Percentiles rank a stretch among this genome's conserved stretches.
phyloP scores from a whole-genome alignment of 1,284 basidiomycete genomes.

The Acaromyces ingoldii region DNA sequence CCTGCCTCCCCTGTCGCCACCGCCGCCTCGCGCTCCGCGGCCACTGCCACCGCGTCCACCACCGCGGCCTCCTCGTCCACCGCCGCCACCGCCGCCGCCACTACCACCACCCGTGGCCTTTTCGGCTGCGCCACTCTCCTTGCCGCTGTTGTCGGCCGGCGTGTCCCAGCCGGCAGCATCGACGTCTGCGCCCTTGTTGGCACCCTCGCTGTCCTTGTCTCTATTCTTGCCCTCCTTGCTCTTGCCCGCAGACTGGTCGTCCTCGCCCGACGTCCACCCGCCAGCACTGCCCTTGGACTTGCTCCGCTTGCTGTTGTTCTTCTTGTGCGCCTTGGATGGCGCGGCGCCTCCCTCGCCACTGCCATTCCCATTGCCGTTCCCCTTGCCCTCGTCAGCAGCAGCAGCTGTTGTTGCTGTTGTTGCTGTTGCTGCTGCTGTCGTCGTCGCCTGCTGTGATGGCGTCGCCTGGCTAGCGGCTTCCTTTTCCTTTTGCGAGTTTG shows the following conservation, averaged over 20 bases:
- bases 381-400: background rate
- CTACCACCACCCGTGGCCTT: background rate
- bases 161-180: too few species aligned
- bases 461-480: too few species aligned
- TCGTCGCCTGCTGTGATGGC: background rate
- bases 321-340: background rate
- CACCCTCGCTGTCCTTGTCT: background rate
- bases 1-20: constrained; percentile 1
- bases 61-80: background rate
- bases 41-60: constrained; percentile 4
- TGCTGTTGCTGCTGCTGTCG: background rate
- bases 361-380: background rate
- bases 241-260: background rate
- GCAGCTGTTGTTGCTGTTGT: too few species aligned
- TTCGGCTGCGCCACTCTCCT: background rate
- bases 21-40: background rate
- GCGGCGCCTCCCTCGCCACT: background rate
- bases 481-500: too few species aligned
- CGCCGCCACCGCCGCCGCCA: background rate
- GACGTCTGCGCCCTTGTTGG: background rate
- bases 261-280: background rate
- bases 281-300: background rate
- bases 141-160: background rate
- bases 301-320: background rate
- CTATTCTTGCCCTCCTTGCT: background rate